Base-by-base conservation (phyloP, 306 rosid species). In the Amphicarpaea edgeworthii region DNA sequence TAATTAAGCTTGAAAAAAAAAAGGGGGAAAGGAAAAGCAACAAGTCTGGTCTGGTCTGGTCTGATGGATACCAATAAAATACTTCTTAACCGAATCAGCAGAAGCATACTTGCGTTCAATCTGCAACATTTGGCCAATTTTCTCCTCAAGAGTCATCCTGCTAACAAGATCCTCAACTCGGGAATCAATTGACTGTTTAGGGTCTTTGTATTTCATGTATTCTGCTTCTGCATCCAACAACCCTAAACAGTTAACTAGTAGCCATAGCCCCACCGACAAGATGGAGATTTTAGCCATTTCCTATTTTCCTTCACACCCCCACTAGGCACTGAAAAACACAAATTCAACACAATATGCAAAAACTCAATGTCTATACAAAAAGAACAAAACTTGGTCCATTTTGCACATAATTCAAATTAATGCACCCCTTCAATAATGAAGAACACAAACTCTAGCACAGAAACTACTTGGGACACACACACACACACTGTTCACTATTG, bases 71-170 rank as follows among this genome's bases (percentile, higher is more conserved):
- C 84, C 87, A 58, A 84, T 80, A 6, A 66, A 84, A 59, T 71
- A 76, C 60, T 80, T 76, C 9, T 59, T 84, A 57, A 84, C 8
- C 40, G 55, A 75, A 41, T 72, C 57, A 49, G 50, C 43, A 46
- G 73, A 71, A 4, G 73, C 85, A 72, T 49, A 62, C 19, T 76
- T 80, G 55, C 87, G 87, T 43, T 84, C 87, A 58, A 84, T 58
- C 76, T 84, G 87, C 57, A 84, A 73, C 87, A 84, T 84, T 72
- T 84, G 87, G 47, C 87, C 87, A 80, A 84, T 76, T 76, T 84
- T 84, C 64, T 84, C 87, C 43, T 79, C 84, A 53, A 84, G 75
- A 21, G 69, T 76, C 87, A 84, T 84, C 21, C 73, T 2, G 42
- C 12, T 47, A 61, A 79, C 8, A 76, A 84, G 87, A 70, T 84